Evolutionary conservation across 1,284 basidiomycete genomes (phyloP), one percentile per base, ranked within the genome.

Genomic region (Microbotryum intermedium): DNA sequence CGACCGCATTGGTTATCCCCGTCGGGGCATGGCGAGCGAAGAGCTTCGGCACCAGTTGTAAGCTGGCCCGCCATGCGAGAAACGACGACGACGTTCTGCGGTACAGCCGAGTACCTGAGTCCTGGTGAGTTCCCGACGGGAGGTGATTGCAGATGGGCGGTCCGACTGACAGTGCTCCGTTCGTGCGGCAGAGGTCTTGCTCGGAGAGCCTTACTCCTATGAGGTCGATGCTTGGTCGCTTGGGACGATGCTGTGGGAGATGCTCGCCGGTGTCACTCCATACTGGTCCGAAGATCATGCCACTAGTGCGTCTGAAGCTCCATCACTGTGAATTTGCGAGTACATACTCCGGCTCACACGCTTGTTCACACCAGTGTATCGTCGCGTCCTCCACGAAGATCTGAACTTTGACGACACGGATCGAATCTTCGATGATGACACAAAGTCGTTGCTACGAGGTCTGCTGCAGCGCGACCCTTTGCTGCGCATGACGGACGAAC

Each of bases 191-290:
- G 72, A 75, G 64, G 90, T 97, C 54, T 90, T 97, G 70, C 87
- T 91, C 71, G 88, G 91, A 5, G 76, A 88, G 66, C 83, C 88
- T 21, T 97, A 97, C 75, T 87, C 87, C 65, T 97, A 93, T 72
- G 89, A 93, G 69, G 90, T 94, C 23, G 93, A 97, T 74, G 94
- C 91, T 89, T 97, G 93, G 92, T 88, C 87, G 66, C 88, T 95
- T 71, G 93, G 93, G 21, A 97, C 92, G 62, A 95, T 97, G 86
- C 78, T 97, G 59, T 92, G 88, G 74, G 94, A 97, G 78, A 93
- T 94, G 84, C 77, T 90, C 74, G 88, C 86, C 46, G 90, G 89
- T 42, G 88, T 58, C 11, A 93, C 90, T 8, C 92, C 92, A 3
- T 95, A 91, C 76, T 92, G 87, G 86, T 88, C 89, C 23, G 86